Conservation (phyloP, 306 rosid species). For the Oemleria cerasiformis region DNA sequence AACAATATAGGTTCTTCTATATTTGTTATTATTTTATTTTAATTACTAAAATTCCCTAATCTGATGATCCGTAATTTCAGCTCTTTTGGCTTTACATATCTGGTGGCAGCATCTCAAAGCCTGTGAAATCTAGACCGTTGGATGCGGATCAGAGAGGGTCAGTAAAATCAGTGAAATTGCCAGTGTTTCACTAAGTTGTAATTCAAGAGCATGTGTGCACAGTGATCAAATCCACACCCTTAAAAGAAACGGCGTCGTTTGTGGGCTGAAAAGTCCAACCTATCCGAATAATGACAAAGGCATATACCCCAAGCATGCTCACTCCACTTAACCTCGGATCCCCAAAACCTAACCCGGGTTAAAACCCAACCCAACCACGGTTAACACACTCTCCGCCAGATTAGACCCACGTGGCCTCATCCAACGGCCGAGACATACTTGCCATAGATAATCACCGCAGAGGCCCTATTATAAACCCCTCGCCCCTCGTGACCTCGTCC, state of each 20-base stretch:
- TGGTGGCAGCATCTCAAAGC: background rate
- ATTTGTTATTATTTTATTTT: too few relatives aligned
- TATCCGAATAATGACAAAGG: conserved; percentile 22
- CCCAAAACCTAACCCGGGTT: conserved; percentile 47
- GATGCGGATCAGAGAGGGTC: background rate
- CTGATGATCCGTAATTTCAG: conserved; percentile 12
- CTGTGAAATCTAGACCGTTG: background rate
- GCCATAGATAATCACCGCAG: background rate
- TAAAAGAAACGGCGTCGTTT: conserved; percentile 36
- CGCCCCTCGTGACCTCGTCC: background rate
- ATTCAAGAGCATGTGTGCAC: background rate
- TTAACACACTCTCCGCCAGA: background rate
- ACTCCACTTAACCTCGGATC: conserved; percentile 26
- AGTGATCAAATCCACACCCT: background rate
- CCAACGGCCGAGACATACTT: conserved; percentile 33
- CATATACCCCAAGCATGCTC: conserved; percentile 30
- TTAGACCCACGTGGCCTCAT: conserved; percentile 43
- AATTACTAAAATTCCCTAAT: too few relatives aligned
- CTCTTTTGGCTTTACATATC: conserved; percentile 5
- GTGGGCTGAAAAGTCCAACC: background rate
- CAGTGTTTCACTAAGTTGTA: background rate
- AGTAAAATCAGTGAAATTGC: conserved; percentile 3
- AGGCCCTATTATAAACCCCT: conserved; percentile 31
- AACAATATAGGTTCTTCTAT: too few relatives aligned
- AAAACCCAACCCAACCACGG: conserved; percentile 40